Percentiles rank a stretch among this genome's conserved stretches.
phyloP scores from a whole-genome alignment of 169 alveolate species.

The Toxoplasma gondii region DNA sequence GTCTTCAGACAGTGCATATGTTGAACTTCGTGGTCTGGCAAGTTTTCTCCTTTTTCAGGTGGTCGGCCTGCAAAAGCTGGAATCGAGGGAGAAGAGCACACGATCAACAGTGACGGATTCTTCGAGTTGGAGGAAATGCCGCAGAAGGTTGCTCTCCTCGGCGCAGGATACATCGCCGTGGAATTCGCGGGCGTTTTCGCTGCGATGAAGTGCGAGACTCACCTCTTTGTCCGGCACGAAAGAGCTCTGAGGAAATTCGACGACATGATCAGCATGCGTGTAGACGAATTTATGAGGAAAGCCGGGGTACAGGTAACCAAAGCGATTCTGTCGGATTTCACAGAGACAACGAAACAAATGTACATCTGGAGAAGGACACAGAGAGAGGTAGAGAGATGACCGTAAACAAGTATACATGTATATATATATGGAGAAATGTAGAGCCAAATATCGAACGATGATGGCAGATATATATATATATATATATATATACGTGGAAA shows the following conservation, averaged over 20 bases:
- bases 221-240: conserved; percentile 69
- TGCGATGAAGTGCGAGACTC: conserved; percentile 89
- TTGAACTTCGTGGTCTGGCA: no score
- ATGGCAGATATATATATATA: neutral
- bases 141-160: conserved; percentile 90
- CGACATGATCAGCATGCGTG: neutral
- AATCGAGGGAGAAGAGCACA: neutral
- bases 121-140: conserved; percentile 90
- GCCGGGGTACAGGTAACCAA: conserved; percentile 13
- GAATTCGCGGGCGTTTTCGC: conserved; percentile 92
- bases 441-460: neutral
- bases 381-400: no score
- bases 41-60: no score
- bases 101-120: conserved; percentile 86
- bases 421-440: neutral
- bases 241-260: conserved; percentile 4
- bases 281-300: neutral
- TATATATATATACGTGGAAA: neutral
- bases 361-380: no score
- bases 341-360: neutral
- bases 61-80: conserved; percentile 9
- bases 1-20: no score
- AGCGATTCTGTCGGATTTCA: neutral
- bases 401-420: neutral
- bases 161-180: conserved; percentile 95